Evolutionary conservation across 2,329 filamentous ascomycete genomes (phyloP).

Genomic region (Diaporthe ilicicola): DNA sequence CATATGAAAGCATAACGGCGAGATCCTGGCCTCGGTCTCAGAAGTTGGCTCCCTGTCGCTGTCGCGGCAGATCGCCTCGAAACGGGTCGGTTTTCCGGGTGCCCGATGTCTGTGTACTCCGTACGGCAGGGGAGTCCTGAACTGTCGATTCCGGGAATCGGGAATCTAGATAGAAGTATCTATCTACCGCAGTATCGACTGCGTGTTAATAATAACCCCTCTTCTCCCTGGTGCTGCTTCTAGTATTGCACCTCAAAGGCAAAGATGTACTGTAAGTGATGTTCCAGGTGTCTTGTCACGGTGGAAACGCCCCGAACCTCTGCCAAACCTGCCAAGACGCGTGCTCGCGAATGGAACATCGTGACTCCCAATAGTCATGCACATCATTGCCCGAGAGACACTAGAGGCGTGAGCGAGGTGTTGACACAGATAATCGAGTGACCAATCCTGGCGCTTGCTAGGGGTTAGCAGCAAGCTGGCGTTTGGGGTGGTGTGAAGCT

Average conservation of each 20-base stretch:
- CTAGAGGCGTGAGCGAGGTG: not conserved
- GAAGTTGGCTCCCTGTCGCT: not conserved
- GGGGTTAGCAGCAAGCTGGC: not conserved
- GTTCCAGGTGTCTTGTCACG: not conserved
- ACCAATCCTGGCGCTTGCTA: slow-evolving; percentile 1
- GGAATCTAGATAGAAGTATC: not conserved
- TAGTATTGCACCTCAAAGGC: not conserved
- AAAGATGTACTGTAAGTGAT: not conserved
- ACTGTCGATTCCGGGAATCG: not conserved
- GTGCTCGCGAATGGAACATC: slow-evolving; percentile 1
- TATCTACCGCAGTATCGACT: not conserved
- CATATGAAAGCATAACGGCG: not conserved
- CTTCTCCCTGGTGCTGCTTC: not conserved
- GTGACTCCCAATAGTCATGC: slow-evolving; percentile 22
- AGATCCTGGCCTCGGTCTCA: not conserved
- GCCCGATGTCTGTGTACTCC: not conserved
- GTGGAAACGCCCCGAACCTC: not conserved
- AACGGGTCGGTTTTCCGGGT: not conserved
- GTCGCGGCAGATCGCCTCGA: not conserved
- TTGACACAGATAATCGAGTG: not conserved
- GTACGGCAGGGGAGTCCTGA: not conserved
- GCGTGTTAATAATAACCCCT: not conserved
- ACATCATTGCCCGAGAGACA: slow-evolving; percentile 11
- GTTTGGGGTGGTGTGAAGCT: not conserved
- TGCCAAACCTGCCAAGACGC: not conserved